Base-by-base conservation (phyloP, 768 basidiomycete genomes). In the Boletus rubropictus region DNA sequence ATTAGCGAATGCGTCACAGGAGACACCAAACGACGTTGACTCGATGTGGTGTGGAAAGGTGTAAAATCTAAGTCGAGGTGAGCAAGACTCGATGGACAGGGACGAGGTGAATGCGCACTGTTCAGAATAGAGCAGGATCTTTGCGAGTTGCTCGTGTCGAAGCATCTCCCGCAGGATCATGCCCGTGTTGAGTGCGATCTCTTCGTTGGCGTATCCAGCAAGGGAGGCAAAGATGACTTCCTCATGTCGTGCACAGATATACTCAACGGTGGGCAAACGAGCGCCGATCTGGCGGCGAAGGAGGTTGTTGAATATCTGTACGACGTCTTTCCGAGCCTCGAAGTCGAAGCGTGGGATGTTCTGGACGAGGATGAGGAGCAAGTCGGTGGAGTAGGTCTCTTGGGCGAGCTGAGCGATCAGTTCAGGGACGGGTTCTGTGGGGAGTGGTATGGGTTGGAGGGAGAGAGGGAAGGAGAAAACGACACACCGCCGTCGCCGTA, bases 81-180 rank as follows among this genome's bases (percentile, higher is more conserved):
- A 59, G 46, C 29, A 28, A 31, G 36, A 7, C 21, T 24, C 38
- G 14, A 10, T 7, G n/a, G n/a, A n/a, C n/a, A n/a, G n/a, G 29
- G 3, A 36, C 14, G 17, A 39, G 31, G 15, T 22, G n/a, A 39
- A 38, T 7, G 75, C 91, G 66, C 65, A 95, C 95, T 95, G 82
- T 53, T 98, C 94, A 11, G 92, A 94, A 61, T 95, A 80, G 35
- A 99, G 77, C 44, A 98, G 67, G 44, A 93, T 82, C 75, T 93
- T 90, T 36, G 85, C 84, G 20, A 99, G 70, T 41, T 87, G 82
- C 63, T 99, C 96, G 62, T 96, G 89, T 54, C 86, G 78, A 55
- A 99, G 70, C 89, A 98, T 97, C 71, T 98, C 96, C 60, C 90
- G 89, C 41, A 99, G 73, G 48, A 98, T 88, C 92, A 96, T 95